Evolutionary conservation across 345 rosid species (phyloP).

Genomic region (Hypericum perforatum): DNA sequence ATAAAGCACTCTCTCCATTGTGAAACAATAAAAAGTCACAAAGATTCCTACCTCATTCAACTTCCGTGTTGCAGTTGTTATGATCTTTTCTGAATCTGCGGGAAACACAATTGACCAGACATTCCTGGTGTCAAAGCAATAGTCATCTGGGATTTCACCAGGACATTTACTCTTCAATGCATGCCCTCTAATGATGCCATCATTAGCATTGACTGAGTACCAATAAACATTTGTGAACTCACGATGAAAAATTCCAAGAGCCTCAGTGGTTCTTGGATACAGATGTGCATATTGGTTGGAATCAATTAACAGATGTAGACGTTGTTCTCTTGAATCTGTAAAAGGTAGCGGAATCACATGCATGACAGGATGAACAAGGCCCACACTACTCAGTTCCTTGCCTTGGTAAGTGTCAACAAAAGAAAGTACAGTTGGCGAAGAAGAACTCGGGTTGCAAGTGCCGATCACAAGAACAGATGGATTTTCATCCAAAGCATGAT

Average conservation of each 20-base stretch:
- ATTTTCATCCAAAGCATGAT: conserved; percentile 89
- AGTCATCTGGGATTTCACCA: conserved; percentile 51
- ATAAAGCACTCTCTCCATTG: neutral
- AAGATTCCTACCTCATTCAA: conserved; percentile 55
- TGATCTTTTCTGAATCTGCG: conserved; percentile 75
- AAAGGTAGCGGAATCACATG: conserved; percentile 82
- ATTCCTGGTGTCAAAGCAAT: conserved; percentile 66
- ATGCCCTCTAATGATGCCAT: conserved; percentile 69
- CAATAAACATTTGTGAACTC: conserved; percentile 77
- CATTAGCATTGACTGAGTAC: conserved; percentile 69
- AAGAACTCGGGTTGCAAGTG: conserved; percentile 45
- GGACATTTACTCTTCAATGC: conserved; percentile 49
- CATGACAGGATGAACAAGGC: conserved; percentile 54
- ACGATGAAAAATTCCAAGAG: conserved; percentile 46
- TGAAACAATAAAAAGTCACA: neutral
- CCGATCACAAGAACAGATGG: conserved; percentile 89
- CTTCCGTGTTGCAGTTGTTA: conserved; percentile 58
- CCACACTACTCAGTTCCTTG: conserved; percentile 45
- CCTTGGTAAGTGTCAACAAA: conserved; percentile 86
- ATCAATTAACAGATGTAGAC: conserved; percentile 77
- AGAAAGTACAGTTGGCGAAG: conserved; percentile 62
- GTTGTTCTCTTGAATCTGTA: conserved; percentile 85
- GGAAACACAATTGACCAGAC: conserved; percentile 94
- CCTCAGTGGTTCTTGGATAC: conserved; percentile 74
- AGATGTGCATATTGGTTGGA: conserved; percentile 52